Percentiles rank a stretch among this genome's conserved stretches.
These are phyloP conservation scores for Phyllosticta paracitricarpa DNA, from an alignment of 2,329 filamentous ascomycete genomes.

Conservation along the genomic window DNA sequence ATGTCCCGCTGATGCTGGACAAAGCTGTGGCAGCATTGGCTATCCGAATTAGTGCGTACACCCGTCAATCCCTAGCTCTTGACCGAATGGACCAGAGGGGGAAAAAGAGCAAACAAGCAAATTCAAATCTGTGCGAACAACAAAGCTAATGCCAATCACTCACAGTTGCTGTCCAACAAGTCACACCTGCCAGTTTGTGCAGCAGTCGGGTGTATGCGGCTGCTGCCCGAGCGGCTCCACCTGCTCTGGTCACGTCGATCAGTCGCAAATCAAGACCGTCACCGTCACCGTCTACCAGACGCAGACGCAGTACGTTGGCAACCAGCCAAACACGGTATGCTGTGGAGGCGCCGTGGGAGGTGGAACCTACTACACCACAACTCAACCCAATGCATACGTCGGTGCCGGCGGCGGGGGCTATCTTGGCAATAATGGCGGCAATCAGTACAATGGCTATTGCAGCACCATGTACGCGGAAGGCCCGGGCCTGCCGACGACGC, in stretches of 20 bases:
- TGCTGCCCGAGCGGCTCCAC: constrained; percentile 27
- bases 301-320: constrained; percentile 8
- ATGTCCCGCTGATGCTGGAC: constrained; percentile 25
- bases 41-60: constrained; percentile 31
- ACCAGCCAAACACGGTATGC: constrained; percentile 20
- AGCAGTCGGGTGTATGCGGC: constrained; percentile 25
- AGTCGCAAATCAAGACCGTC: constrained; percentile 24
- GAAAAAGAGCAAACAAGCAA: not conserved
- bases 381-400: constrained; percentile 15
- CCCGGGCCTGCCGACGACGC: constrained; percentile 24
- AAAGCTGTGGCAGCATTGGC: constrained; percentile 33
- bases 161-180: constrained; percentile 28
- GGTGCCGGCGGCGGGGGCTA: constrained; percentile 13
- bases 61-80: not conserved
- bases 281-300: constrained; percentile 20
- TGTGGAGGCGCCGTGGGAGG: not conserved
- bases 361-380: constrained; percentile 18
- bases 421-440: not conserved
- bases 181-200: constrained; percentile 24
- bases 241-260: constrained; percentile 24
- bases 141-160: not conserved
- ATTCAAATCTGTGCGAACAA: not conserved
- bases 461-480: constrained; percentile 27
- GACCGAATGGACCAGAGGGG: not conserved
- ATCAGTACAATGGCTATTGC: constrained; percentile 22